phyloP scores from a whole-genome alignment of 108 stramenopile species.

The Skeletonema costatum region DNA sequence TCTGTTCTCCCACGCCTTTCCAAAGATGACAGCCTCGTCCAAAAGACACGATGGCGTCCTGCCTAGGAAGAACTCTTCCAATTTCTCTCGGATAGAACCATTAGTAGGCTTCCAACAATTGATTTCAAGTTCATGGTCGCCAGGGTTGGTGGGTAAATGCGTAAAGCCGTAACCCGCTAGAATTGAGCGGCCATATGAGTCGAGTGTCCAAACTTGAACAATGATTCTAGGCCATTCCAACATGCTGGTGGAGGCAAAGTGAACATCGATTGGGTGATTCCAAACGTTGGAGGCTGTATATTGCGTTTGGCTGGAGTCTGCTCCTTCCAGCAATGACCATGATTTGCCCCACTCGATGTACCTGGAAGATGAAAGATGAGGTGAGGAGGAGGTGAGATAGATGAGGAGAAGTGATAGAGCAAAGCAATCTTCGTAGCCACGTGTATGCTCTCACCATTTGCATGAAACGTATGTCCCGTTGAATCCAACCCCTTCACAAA shows the following conservation, averaged over 20 bases:
- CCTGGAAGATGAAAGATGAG: not conserved
- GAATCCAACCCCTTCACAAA: conserved; percentile 57
- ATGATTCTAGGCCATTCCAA: conserved; percentile 67
- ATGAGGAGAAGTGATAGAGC: not conserved
- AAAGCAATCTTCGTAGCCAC: too few species aligned
- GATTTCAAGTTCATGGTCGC: conserved; percentile 49
- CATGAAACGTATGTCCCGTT: conserved; percentile 53
- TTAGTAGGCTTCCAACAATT: conserved; percentile 57
- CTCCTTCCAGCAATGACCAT: conserved; percentile 58
- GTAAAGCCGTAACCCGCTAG: conserved; percentile 63
- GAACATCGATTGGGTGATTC: conserved; percentile 75
- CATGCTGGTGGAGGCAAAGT: conserved; percentile 58
- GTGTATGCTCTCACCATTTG: conserved; percentile 49
- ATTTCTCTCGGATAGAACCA: conserved; percentile 52
- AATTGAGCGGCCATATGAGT: conserved; percentile 58
- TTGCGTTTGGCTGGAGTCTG: conserved; percentile 60
- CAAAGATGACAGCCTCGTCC: conserved; percentile 52
- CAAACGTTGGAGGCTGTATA: conserved; percentile 49
- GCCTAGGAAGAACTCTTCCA: conserved; percentile 61
- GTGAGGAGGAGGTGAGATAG: not conserved
- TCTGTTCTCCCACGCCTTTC: conserved; percentile 60
- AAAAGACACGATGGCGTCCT: conserved; percentile 48
- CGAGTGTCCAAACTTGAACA: conserved; percentile 63
- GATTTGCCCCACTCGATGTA: conserved; percentile 59
- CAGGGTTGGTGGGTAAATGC: conserved; percentile 60